phyloP scores from a whole-genome alignment of 495 filamentous ascomycete genomes.

The Stereocaulon alpinum region DNA sequence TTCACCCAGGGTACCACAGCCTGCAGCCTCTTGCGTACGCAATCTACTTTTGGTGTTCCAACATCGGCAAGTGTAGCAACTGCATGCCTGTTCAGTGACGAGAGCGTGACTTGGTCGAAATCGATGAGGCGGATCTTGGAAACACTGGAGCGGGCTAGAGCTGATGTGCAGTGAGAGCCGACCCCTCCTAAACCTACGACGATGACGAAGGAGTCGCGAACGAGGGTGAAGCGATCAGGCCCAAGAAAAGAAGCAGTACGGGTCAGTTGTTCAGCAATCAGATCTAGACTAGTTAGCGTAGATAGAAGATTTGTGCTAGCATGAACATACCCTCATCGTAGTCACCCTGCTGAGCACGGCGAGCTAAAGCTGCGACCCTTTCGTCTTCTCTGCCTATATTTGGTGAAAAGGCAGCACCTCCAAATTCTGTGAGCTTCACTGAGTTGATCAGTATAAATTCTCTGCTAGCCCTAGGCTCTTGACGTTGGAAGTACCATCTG shows the following conservation, averaged over 20 bases:
- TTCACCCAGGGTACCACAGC: slow-evolving; percentile 84
- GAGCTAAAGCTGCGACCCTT: slow-evolving; percentile 62
- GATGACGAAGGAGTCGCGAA: slow-evolving; percentile 74
- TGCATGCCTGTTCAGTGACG: slow-evolving; percentile 86
- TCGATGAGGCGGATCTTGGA: slow-evolving; percentile 81
- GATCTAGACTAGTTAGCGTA: slow-evolving; percentile 38
- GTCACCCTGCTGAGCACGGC: slow-evolving; percentile 72
- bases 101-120: slow-evolving; percentile 95
- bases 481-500: slow-evolving; percentile 27
- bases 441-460: slow-evolving; percentile 25
- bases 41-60: slow-evolving; percentile 86
- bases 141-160: slow-evolving; percentile 82
- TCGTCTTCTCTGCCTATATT: slow-evolving; percentile 63
- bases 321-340: slow-evolving; percentile 65
- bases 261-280: slow-evolving; percentile 92
- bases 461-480: slow-evolving; percentile 3
- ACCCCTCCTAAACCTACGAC: slow-evolving; percentile 93
- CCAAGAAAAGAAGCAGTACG: slow-evolving; percentile 89
- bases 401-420: slow-evolving; percentile 47
- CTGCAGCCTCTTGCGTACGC: slow-evolving; percentile 63
- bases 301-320: not conserved
- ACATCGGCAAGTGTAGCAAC: slow-evolving; percentile 91
- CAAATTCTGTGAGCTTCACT: slow-evolving; percentile 66
- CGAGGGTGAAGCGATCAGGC: slow-evolving; percentile 62
- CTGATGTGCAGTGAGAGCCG: slow-evolving; percentile 79